phyloP scores from a whole-genome alignment of 148 eudicot species.

The Limonium bicolor region DNA sequence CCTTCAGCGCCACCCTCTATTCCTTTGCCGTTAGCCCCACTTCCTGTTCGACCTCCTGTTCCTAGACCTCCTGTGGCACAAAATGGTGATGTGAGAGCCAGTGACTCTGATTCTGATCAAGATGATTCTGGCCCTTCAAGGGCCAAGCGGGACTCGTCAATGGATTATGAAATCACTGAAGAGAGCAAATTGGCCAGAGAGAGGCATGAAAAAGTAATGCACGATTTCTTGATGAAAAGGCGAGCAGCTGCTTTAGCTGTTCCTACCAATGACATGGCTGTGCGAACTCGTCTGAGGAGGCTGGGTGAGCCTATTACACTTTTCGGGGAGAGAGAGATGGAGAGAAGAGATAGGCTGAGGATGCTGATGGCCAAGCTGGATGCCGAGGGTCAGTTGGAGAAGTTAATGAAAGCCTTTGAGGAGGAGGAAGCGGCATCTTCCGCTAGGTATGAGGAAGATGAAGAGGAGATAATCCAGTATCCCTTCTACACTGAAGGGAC shows the following conservation, averaged over 20 bases:
- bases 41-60: constrained; percentile 46
- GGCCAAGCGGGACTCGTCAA: constrained; percentile 15
- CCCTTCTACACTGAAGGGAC: constrained; percentile 89
- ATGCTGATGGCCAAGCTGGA: constrained; percentile 88
- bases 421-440: constrained; percentile 63
- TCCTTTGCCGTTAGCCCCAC: constrained; percentile 58
- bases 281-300: constrained; percentile 56
- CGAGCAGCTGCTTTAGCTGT: constrained; percentile 91
- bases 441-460: constrained; percentile 28
- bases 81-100: constrained; percentile 38
- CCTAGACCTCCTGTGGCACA: constrained; percentile 28
- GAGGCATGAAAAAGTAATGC: constrained; percentile 65
- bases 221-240: constrained; percentile 68
- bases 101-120: constrained; percentile 46
- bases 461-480: constrained; percentile 55
- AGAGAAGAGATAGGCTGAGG: constrained; percentile 79
- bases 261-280: constrained; percentile 85
- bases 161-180: constrained; percentile 66
- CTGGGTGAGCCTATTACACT: constrained; percentile 88
- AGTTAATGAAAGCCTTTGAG: constrained; percentile 77
- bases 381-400: constrained; percentile 81
- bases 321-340: constrained; percentile 96
- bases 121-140: constrained; percentile 28
- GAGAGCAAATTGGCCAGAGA: constrained; percentile 61
- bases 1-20: constrained; percentile 27